Conservation (phyloP, 805 yeast species). For the Kodamaea neixiangensis region DNA sequence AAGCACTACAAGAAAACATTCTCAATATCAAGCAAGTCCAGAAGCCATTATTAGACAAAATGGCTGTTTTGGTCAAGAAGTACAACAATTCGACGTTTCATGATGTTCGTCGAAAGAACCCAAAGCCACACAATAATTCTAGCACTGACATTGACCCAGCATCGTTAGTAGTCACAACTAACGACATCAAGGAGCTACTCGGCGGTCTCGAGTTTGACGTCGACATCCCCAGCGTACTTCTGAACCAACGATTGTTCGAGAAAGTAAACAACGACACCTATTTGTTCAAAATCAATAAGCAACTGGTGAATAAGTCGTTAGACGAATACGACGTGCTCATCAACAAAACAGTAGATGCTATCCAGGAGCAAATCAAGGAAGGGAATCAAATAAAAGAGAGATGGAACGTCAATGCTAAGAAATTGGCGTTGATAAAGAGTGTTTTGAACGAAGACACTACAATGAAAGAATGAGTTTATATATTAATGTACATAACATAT, state of each 20-base stretch:
- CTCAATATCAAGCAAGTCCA: constrained; percentile 29
- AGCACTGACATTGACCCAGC: constrained; percentile 14
- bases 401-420: constrained; percentile 38
- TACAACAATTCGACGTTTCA: constrained; percentile 15
- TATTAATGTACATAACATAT: constrained; percentile 2
- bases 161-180: constrained; percentile 20
- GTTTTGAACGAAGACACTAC: constrained; percentile 15
- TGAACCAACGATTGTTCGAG: constrained; percentile 22
- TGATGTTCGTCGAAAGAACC: neutral
- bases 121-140: constrained; percentile 1
- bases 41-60: constrained; percentile 38
- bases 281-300: constrained; percentile 26
- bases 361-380: constrained; percentile 30
- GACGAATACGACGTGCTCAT: constrained; percentile 37
- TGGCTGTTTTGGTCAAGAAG: constrained; percentile 25
- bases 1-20: constrained; percentile 20
- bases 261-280: constrained; percentile 21
- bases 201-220: constrained; percentile 18
- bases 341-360: constrained; percentile 23
- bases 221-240: constrained; percentile 11
- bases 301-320: constrained; percentile 22
- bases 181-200: constrained; percentile 22
- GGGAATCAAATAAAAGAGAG: constrained; percentile 34
- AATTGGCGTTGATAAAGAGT: constrained; percentile 29
- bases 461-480: neutral